These are phyloP conservation scores for Thermothelomyces thermophilus DNA, from an alignment of 2,329 filamentous ascomycete genomes.

Conservation along the genomic window DNA sequence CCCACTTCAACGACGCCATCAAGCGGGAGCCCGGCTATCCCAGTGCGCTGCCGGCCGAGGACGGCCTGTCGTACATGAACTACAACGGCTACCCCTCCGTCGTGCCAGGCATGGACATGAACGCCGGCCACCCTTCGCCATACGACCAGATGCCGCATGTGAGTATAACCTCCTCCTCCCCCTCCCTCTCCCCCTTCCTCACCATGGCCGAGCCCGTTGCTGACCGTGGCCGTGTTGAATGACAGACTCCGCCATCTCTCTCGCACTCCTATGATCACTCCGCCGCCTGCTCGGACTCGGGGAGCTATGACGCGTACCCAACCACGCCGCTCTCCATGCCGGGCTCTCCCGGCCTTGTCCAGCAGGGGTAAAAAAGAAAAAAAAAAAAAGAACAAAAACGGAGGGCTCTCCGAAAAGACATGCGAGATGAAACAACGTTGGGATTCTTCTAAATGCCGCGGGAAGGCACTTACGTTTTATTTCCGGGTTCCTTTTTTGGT, in stretches of 20 bases:
- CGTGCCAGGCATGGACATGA: constrained; percentile 57
- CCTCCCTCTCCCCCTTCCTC: constrained; percentile 19
- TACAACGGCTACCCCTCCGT: constrained; percentile 50
- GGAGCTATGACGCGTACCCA: constrained; percentile 58
- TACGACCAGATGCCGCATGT: constrained; percentile 71
- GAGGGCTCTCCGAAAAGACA: neutral
- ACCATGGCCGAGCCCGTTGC: constrained; percentile 31
- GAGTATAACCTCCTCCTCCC: constrained; percentile 49
- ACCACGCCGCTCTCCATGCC: constrained; percentile 69
- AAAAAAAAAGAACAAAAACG: neutral
- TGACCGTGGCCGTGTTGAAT: constrained; percentile 36
- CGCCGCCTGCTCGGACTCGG: constrained; percentile 51
- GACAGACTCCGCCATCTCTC: constrained; percentile 64
- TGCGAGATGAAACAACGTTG: neutral
- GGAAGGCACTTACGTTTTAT: constrained; percentile 10
- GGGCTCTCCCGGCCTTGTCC: constrained; percentile 53
- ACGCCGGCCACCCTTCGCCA: constrained; percentile 41
- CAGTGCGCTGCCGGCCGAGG: constrained; percentile 41
- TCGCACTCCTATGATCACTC: constrained; percentile 68
- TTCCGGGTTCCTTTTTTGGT: no score
- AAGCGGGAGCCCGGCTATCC: constrained; percentile 55
- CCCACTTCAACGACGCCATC: constrained; percentile 55
- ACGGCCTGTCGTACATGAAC: constrained; percentile 54
- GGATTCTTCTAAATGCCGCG: constrained; percentile 6
- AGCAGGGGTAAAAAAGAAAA: constrained; percentile 19